A percentile compares a stretch with the other conserved stretches of the same genome.
These are phyloP conservation scores for Ephemerocybe angulata DNA, from an alignment of 768 basidiomycete genomes.

Conservation along the genomic window DNA sequence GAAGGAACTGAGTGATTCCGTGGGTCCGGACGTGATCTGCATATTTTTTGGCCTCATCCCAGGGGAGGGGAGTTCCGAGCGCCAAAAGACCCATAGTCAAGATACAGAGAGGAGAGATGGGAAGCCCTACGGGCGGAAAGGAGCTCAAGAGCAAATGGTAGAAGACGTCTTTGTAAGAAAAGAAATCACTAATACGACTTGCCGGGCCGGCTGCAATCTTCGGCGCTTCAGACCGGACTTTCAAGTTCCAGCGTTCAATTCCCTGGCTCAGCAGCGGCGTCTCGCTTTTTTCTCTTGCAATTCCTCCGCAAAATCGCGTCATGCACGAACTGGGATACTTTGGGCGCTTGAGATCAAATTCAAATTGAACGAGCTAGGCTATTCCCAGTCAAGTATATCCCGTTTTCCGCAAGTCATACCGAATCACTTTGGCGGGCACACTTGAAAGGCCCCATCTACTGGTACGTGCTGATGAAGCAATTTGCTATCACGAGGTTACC, in stretches of 20 bases:
- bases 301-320: constrained; percentile 21
- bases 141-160: background rate
- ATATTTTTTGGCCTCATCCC: constrained; percentile 85
- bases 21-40: constrained; percentile 88
- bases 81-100: constrained; percentile 82
- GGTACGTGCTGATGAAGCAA: background rate
- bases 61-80: constrained; percentile 88
- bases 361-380: background rate
- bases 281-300: background rate
- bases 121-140: constrained; percentile 1
- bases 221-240: background rate
- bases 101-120: background rate
- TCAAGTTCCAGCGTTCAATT: background rate
- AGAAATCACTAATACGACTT: constrained; percentile 19
- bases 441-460: background rate
- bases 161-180: constrained; percentile 25
- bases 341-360: constrained; percentile 4
- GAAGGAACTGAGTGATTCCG: constrained; percentile 92
- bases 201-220: constrained; percentile 6
- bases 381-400: background rate
- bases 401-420: background rate
- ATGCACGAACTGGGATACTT: constrained; percentile 7
- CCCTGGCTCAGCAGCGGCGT: background rate
- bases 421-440: background rate
- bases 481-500: constrained; percentile 32